Evolutionary conservation across 768 basidiomycete genomes (phyloP), one percentile per base, ranked within the genome.

Genomic region (Naganishia antarctica): DNA sequence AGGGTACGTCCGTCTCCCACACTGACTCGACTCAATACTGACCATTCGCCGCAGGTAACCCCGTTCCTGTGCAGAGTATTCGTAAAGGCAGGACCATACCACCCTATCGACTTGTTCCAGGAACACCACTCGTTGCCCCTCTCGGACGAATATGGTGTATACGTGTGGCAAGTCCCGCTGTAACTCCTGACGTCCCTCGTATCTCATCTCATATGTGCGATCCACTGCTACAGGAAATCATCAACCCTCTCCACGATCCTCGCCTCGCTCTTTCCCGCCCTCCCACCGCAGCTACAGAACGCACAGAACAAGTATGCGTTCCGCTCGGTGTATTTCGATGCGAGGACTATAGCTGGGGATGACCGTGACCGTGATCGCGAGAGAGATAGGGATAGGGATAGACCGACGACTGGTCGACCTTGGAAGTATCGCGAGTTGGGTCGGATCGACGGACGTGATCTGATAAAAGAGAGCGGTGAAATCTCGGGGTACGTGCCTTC

Each of bases 1-100:
- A 40, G 16, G 37, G 37, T 40, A 8, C 37, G 37, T 16, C 37
- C 5, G 34, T 37, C 43, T 15, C 43, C 43, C n/a, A 6, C n/a
- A 12, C n/a, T 21, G 5, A 7, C 43, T 44, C 8, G 8, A 44
- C 43, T 11, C n/a, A 21, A 44, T 21, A n/a, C 6, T n/a, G 11
- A 44, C 43, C 43, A 9, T 6, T 44, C 43, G 11, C 5, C 6
- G 6, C 43, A 9, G 11, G 13, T 37, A 32, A 57, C 37, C 4
- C 53, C 53, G 3, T 57, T 57, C 34, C 53, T 57, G 34, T 57
- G 53, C 53, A 32, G 53, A 32, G 31, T 57, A 8, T 57, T 57
- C 37, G 31, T 34, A 1, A 57, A 40, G 37, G 26, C 34, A n/a
- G 34, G 34, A 1, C 1, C 34, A 2, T 57, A 37, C 53, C 53